These are phyloP conservation scores for Hypericum androsaemum DNA, from an alignment of 345 rosid species.

Conservation along the genomic window DNA sequence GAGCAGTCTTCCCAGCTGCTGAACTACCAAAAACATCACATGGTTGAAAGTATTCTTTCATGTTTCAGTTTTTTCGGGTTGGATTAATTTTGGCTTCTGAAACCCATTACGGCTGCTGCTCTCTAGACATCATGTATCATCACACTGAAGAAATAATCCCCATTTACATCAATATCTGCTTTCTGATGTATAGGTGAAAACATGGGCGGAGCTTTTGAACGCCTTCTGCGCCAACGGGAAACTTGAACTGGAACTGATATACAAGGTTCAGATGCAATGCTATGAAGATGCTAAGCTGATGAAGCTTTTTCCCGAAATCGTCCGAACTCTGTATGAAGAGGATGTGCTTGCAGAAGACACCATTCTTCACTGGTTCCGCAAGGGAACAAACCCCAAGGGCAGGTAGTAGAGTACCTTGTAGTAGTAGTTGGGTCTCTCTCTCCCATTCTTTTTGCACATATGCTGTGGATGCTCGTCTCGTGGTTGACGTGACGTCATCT, in stretches of 20 bases:
- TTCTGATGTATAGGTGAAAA: conserved; percentile 52
- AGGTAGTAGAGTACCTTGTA: conserved; percentile 41
- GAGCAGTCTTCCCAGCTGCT: too few species aligned
- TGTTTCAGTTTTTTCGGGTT: too few species aligned
- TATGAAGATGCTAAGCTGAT: conserved; percentile 96
- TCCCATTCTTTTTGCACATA: too few species aligned
- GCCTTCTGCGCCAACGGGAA: conserved; percentile 75
- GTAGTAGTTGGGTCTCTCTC: too few species aligned
- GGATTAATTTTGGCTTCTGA: too few species aligned
- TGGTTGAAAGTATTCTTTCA: too few species aligned
- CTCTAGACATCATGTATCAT: too few species aligned
- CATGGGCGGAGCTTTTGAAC: conserved; percentile 77
- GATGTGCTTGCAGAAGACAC: conserved; percentile 98
- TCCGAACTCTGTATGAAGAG: conserved; percentile 74
- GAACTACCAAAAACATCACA: too few species aligned
- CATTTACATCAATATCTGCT: background rate
- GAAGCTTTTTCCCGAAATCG: conserved; percentile 92
- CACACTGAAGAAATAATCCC: too few species aligned
- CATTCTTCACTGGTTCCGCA: conserved; percentile 82
- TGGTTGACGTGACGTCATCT: too few species aligned
- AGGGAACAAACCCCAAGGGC: conserved; percentile 88
- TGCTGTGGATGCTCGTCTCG: too few species aligned
- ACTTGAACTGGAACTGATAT: conserved; percentile 86
- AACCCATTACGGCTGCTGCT: too few species aligned
- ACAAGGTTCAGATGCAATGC: conserved; percentile 97